These are phyloP conservation scores for Diaporthe helianthi DNA, from an alignment of 2,329 filamentous ascomycete genomes.

Conservation along the genomic window DNA sequence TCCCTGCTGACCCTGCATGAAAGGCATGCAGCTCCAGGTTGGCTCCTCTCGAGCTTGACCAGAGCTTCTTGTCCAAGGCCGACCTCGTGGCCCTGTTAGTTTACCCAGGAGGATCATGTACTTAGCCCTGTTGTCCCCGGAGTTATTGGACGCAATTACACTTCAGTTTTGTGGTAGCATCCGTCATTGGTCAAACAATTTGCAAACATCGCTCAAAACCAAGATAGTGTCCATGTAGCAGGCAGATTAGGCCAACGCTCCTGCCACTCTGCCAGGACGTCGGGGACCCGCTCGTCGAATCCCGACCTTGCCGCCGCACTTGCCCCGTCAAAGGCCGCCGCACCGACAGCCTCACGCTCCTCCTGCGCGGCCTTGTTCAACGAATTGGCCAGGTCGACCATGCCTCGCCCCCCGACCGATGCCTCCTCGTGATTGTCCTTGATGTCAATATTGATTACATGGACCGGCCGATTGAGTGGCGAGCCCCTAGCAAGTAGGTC, in stretches of 20 bases:
- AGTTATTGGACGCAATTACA: not conserved
- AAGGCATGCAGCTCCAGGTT: constrained; percentile 5
- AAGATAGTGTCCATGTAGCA: constrained; percentile 91
- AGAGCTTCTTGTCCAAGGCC: constrained; percentile 9
- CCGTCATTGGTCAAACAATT: constrained; percentile 26
- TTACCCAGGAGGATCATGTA: constrained; percentile 10
- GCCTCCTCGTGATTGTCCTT: constrained; percentile 98
- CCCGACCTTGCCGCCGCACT: constrained; percentile 71
- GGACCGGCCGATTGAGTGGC: constrained; percentile 88
- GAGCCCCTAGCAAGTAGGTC: constrained; percentile 87
- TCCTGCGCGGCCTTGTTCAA: constrained; percentile 82
- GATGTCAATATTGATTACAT: constrained; percentile 98
- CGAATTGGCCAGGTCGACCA: constrained; percentile 86
- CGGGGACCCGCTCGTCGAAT: constrained; percentile 93
- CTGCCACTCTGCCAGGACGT: constrained; percentile 92
- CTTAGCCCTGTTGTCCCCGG: not conserved
- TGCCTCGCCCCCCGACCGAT: constrained; percentile 85
- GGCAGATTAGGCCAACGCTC: constrained; percentile 92
- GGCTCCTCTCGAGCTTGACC: not conserved
- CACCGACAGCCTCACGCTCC: constrained; percentile 73
- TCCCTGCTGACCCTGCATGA: constrained; percentile 1
- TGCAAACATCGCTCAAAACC: constrained; percentile 68
- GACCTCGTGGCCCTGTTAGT: too few species aligned
- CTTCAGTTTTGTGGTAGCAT: constrained; percentile 2
- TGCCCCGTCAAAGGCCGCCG: constrained; percentile 73